Conservation (phyloP, 495 filamentous ascomycete genomes). For the Pseudomonodictys pantanalensis region DNA sequence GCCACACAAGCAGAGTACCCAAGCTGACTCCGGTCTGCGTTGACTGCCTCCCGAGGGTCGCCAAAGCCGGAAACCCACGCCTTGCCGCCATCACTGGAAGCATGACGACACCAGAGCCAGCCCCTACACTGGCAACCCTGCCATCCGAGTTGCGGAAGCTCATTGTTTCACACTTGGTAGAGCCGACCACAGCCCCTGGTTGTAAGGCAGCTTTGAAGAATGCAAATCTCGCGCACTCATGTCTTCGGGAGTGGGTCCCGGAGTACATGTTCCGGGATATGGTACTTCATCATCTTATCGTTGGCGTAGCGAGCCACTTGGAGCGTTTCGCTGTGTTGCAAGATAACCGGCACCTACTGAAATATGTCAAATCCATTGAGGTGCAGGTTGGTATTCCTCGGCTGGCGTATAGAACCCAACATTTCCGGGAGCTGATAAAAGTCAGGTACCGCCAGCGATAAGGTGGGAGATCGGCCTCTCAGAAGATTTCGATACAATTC, state of each 20-base stretch:
- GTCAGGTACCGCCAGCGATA: slow-evolving; percentile 24
- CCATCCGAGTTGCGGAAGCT: slow-evolving; percentile 15
- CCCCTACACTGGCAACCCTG: slow-evolving; percentile 8
- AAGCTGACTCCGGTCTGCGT: too few species aligned
- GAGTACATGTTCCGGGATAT: slow-evolving; percentile 26
- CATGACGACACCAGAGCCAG: background rate
- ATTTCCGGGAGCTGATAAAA: background rate
- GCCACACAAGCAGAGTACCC: too few species aligned
- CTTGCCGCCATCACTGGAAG: background rate
- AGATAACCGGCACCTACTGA: background rate
- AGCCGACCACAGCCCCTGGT: background rate
- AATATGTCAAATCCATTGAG: slow-evolving; percentile 14
- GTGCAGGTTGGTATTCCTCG: slow-evolving; percentile 5
- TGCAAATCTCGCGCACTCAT: slow-evolving; percentile 19
- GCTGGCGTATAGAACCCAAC: background rate
- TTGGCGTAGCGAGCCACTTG: slow-evolving; percentile 6
- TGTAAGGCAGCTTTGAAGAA: slow-evolving; percentile 23
- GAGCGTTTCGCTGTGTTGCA: slow-evolving; percentile 1
- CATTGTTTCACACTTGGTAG: slow-evolving; percentile 15
- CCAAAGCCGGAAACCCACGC: background rate
- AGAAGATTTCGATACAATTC: background rate
- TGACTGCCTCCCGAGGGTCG: too few species aligned
- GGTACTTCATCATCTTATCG: slow-evolving; percentile 5
- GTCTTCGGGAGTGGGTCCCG: slow-evolving; percentile 22
- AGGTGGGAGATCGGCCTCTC: slow-evolving; percentile 9